These are phyloP conservation scores for Spathaspora sp. DNA, from an alignment of 1,139 yeast genomes.

Conservation along the genomic window DNA sequence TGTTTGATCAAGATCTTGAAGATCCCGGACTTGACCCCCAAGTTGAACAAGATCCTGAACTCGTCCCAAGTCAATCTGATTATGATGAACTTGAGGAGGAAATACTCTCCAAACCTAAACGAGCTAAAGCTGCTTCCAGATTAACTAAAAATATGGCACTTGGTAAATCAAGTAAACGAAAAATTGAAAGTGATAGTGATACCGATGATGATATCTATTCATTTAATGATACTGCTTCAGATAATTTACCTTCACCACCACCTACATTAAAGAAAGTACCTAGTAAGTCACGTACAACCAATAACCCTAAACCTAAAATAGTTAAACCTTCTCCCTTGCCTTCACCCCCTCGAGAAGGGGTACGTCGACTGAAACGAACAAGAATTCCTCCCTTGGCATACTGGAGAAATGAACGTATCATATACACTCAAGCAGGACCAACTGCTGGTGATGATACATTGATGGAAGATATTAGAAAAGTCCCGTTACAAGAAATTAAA, in stretches of 20 bases:
- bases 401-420: constrained; percentile 59
- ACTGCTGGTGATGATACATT: constrained; percentile 37
- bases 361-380: constrained; percentile 58
- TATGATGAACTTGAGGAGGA: background rate
- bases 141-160: constrained; percentile 8
- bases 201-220: constrained; percentile 4
- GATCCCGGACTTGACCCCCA: too few species aligned
- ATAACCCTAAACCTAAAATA: constrained; percentile 1
- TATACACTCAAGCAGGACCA: constrained; percentile 52
- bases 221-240: background rate
- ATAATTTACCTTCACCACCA: constrained; percentile 6
- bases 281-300: background rate
- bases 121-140: constrained; percentile 1
- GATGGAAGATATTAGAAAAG: constrained; percentile 31
- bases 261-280: constrained; percentile 3
- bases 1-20: background rate
- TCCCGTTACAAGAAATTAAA: constrained; percentile 59
- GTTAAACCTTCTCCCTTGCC: constrained; percentile 39
- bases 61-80: background rate
- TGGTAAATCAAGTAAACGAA: constrained; percentile 4
- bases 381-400: constrained; percentile 74
- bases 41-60: background rate
- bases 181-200: constrained; percentile 3
- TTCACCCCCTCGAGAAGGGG: constrained; percentile 48
- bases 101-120: background rate